Evolutionary conservation across 352 stramenopile species (phyloP).

Genomic region (Peronospora tabacina): DNA sequence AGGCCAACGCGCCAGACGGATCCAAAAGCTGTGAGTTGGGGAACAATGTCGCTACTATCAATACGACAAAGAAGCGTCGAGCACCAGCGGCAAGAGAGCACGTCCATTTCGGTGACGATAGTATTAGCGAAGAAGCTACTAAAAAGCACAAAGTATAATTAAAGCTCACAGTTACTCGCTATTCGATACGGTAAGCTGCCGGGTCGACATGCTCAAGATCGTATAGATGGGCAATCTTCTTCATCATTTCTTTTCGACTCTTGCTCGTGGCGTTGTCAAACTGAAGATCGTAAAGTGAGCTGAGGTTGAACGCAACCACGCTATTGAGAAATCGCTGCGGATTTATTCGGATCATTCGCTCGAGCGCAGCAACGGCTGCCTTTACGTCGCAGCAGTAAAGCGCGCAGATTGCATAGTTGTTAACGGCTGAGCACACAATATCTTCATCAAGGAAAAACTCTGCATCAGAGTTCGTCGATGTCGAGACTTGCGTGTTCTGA

Average conservation of each 20-base stretch:
- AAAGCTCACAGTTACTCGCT: slow-evolving; percentile 2
- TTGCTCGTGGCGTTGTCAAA: slow-evolving; percentile 73
- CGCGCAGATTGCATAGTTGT: slow-evolving; percentile 77
- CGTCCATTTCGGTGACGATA: slow-evolving; percentile 37
- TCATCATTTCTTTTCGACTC: slow-evolving; percentile 79
- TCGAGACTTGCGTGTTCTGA: slow-evolving; percentile 16
- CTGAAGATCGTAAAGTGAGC: slow-evolving; percentile 72
- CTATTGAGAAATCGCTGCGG: slow-evolving; percentile 61
- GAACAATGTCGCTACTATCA: background rate
- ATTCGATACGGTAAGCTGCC: slow-evolving; percentile 62
- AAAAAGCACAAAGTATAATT: slow-evolving; percentile 28
- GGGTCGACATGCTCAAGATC: slow-evolving; percentile 70
- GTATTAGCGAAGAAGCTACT: slow-evolving; percentile 13
- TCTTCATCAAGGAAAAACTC: slow-evolving; percentile 57
- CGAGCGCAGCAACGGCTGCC: slow-evolving; percentile 53
- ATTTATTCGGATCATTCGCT: slow-evolving; percentile 63
- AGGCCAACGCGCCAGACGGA: background rate
- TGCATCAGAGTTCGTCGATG: slow-evolving; percentile 20
- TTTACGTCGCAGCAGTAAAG: slow-evolving; percentile 79
- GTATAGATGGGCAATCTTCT: slow-evolving; percentile 63
- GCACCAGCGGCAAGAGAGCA: slow-evolving; percentile 19
- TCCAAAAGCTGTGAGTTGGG: background rate
- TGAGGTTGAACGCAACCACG: slow-evolving; percentile 74
- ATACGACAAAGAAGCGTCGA: slow-evolving; percentile 20
- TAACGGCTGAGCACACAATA: slow-evolving; percentile 59